Evolutionary conservation across 2,329 filamentous ascomycete species (phyloP).

Genomic region (Xylogone sp.): DNA sequence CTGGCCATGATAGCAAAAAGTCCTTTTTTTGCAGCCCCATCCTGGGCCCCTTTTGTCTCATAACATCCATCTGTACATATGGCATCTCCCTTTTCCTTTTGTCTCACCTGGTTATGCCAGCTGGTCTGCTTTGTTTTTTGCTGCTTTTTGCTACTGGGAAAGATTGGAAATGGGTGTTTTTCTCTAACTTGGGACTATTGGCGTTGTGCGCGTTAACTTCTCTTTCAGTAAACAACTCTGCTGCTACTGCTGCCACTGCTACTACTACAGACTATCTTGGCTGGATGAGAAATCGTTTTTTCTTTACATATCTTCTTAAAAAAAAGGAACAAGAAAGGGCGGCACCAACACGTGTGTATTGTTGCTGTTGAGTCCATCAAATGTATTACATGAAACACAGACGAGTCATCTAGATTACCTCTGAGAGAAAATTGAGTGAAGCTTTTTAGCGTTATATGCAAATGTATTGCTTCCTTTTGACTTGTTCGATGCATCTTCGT

Average conservation of each 20-base stretch:
- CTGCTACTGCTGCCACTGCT: neutral
- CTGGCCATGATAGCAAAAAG: neutral
- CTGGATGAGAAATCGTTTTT: neutral
- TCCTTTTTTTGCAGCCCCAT: neutral
- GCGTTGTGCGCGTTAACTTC: constrained; percentile 2
- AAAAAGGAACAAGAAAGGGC: neutral
- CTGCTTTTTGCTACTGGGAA: constrained; percentile 14
- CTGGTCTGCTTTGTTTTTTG: neutral
- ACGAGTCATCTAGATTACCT: too few relatives aligned
- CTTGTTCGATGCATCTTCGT: too few relatives aligned
- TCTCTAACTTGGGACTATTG: constrained; percentile 15
- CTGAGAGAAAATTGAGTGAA: too few relatives aligned
- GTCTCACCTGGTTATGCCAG: neutral
- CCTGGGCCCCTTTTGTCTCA: neutral
- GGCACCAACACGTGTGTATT: neutral
- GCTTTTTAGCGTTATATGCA: too few relatives aligned
- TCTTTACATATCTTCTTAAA: neutral
- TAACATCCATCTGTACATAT: neutral
- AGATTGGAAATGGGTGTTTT: constrained; percentile 20
- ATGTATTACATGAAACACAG: neutral
- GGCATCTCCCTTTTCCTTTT: neutral
- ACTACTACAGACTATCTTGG: neutral
- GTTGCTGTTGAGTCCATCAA: neutral
- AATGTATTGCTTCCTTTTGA: too few relatives aligned
- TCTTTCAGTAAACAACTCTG: neutral